phyloP scores from a whole-genome alignment of 345 rosid genomes.

The Moringa oleifera region DNA sequence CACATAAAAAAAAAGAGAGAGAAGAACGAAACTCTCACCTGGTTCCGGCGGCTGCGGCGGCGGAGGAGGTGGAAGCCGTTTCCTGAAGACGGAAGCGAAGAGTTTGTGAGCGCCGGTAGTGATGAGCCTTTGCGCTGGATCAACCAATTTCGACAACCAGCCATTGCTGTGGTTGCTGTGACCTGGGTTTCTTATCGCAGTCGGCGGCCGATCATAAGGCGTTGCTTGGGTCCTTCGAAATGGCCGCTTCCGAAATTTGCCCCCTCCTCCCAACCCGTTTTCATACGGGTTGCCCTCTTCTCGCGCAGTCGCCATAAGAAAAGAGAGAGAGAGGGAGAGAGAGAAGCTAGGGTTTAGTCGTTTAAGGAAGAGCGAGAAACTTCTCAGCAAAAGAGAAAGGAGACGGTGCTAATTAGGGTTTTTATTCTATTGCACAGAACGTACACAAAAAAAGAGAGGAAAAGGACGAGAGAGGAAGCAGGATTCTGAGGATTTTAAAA shows the following conservation, averaged over 20 bases:
- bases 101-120: conserved; percentile 71
- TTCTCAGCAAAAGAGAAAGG: conserved; percentile 12
- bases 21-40: conserved; percentile 33
- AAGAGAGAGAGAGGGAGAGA: conserved; percentile 19
- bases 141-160: conserved; percentile 83
- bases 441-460: no score
- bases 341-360: conserved; percentile 35
- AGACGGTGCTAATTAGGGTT: conserved; percentile 38
- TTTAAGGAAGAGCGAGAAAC: conserved; percentile 19
- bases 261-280: conserved; percentile 47
- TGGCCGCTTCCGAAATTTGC: conserved; percentile 70
- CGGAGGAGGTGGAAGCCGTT: conserved; percentile 48
- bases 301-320: conserved; percentile 47
- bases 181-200: conserved; percentile 39
- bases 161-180: conserved; percentile 29
- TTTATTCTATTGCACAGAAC: conserved; percentile 21
- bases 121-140: conserved; percentile 86
- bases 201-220: conserved; percentile 74
- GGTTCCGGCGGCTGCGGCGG: conserved; percentile 33
- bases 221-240: conserved; percentile 43
- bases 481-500: not conserved
- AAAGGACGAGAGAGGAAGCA: not conserved
- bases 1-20: not conserved
- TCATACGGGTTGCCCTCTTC: conserved; percentile 38
- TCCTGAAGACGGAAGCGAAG: conserved; percentile 65